Base-by-base conservation (phyloP, 768 basidiomycete species). In the Leccinellum rugosiceps region DNA sequence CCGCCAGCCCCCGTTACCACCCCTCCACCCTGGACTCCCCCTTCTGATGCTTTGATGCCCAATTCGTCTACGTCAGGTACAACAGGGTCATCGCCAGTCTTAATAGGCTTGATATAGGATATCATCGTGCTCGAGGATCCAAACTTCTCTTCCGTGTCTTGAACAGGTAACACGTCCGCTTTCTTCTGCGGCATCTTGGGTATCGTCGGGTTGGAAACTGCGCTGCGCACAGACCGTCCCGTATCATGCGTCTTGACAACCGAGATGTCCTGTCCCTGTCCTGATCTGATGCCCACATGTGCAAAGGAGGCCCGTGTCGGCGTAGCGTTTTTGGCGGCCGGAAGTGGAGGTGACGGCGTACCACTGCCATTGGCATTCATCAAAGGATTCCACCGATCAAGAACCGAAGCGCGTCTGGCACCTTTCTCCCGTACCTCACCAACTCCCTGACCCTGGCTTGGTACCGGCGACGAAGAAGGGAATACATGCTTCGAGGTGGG, bases 61-160 rank as follows among this genome's bases (percentile, higher is more conserved):
- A 78, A 57, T 65, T 80, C 80, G 47, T 78, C 74, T 26, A 72
- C 72, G 46, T 70, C 64, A 15, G 50, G 63, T 60, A 54, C 56
- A 61, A 65, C 52, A 34, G 77, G 72, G 63, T 74, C 68, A 45
- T 85, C 79, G 15, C 77, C 77, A 13, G 79, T 79, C 67, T 79
- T 79, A 53, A 67, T 64, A 14, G 81, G 75, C 45, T 80, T 80
- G 58, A 84, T 80, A 67, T 78, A 85, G 21, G 89, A 81, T 57
- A 90, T 80, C 77, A 88, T 77, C 13, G 89, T 92, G n/a, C 83
- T 84, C 1, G 87, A 84, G 45, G 90, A 91, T 50, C 90, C 90
- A 28, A 87, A 74, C 9, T 78, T 80, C 69, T 69, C 73, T 55
- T 71, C 56, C 38, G 61, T 57, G 38, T 59, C 66, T 53, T 73